Evolutionary conservation across 1,284 basidiomycete species (phyloP).

Genomic region (Lentinus polychrous): DNA sequence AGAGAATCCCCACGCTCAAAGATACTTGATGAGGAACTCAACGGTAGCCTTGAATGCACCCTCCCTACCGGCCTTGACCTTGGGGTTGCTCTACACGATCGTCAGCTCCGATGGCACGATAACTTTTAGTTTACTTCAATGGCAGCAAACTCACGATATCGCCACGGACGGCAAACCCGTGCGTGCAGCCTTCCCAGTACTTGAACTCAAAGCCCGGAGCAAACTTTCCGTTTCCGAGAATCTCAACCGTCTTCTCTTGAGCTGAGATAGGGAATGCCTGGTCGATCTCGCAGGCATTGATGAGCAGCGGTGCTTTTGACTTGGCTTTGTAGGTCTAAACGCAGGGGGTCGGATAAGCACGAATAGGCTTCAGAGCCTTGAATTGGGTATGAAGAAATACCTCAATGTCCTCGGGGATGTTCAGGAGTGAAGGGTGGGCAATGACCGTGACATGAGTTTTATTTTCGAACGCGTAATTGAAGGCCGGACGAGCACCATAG

Average conservation of each 20-base stretch:
- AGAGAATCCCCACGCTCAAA: background rate
- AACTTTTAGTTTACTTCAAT: no score
- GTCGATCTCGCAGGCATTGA: conserved; percentile 58
- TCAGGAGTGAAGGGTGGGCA: conserved; percentile 66
- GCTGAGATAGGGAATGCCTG: conserved; percentile 40
- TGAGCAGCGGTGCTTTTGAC: conserved; percentile 50
- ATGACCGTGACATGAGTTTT: conserved; percentile 44
- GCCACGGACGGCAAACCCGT: conserved; percentile 45
- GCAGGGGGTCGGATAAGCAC: no score
- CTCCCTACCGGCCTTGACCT: conserved; percentile 26
- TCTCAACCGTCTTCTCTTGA: conserved; percentile 42
- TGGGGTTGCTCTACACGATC: conserved; percentile 20
- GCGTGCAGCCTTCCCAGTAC: conserved; percentile 39
- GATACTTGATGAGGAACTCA: conserved; percentile 22
- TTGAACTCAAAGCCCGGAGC: conserved; percentile 37
- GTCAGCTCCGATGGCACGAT: background rate
- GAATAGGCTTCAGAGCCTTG: background rate
- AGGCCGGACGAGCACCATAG: conserved; percentile 45
- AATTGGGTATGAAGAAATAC: conserved; percentile 20
- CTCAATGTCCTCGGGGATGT: conserved; percentile 51
- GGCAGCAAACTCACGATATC: conserved; percentile 23
- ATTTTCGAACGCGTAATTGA: conserved; percentile 62
- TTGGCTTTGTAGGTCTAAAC: conserved; percentile 41
- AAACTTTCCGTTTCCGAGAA: conserved; percentile 48
- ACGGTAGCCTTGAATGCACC: conserved; percentile 25